Evolutionary conservation across 306 rosid species (phyloP), one percentile per base, ranked within the genome.

Genomic region (Sindora glabra): DNA sequence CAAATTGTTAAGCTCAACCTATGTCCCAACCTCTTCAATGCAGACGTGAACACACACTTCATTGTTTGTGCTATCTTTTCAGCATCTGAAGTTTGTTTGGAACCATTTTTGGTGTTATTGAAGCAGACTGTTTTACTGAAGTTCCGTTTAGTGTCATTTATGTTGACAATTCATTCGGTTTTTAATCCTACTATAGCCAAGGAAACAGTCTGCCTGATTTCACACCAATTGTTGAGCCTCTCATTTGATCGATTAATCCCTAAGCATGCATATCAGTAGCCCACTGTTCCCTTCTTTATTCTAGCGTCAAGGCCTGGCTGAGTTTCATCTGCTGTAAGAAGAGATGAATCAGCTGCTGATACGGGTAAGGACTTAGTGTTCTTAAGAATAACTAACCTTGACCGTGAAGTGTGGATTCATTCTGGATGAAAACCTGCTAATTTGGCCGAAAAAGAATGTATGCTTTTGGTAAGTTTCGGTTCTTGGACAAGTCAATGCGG

Each of bases 381-480:
- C 45, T 45, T 59, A 40, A 56, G 45, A 45, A 60, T 50, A 55
- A 15, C 39, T 63, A 65, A 24, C 49, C 51, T 60, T 34, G 50
- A 23, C 32, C 59, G 6, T 21, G 78, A 57, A 72, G 62, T 32
- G 33, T 58, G 25, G 44, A 36, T 38, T 48, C 59, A 8, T 47
- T 27, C 27, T 50, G 56, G 47, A 53, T 42, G 6, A 38, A 15
- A 49, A 57, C 33, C 14, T 24, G 39, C 10, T 65, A 21, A 6
- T 65, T 56, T 59, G 69, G 70, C 14, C n/a, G 60, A 51, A 53
- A 59, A 42, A 38, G 56, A 67, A 60, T 69, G 22, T 56, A 55
- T 65, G 50, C 15, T 68, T 54, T 74, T 60, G 74, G 79, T 85
- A 68, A 89, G 86, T 89, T 72, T 54, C 74, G 48, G 75, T 69